Conservation (phyloP, 2,329 filamentous ascomycete genomes). For the Alternaria triticimaculans region DNA sequence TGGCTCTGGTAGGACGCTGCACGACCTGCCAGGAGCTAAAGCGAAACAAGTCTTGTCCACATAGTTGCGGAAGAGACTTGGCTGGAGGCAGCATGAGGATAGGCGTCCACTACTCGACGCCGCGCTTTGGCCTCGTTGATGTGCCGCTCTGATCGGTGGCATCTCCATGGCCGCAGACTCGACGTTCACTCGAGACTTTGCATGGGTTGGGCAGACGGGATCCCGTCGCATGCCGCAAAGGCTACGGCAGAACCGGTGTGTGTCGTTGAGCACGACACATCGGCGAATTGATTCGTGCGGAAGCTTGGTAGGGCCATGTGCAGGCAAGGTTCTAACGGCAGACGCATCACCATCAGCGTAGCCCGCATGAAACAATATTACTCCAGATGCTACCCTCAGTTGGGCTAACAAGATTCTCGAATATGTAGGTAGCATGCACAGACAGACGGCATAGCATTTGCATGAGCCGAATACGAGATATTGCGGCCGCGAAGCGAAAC, state of each 20-base stretch:
- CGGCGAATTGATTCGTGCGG: conserved; percentile 34
- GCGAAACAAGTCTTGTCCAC: conserved; percentile 13
- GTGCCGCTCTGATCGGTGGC: conserved; percentile 16
- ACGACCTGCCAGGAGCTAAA: conserved; percentile 20
- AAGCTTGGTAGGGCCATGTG: conserved; percentile 25
- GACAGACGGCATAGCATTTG: conserved; percentile 16
- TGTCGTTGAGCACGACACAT: conserved; percentile 31
- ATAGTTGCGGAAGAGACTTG: conserved; percentile 17
- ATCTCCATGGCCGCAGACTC: conserved; percentile 35
- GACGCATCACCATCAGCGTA: conserved; percentile 36
- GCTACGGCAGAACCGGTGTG: conserved; percentile 27
- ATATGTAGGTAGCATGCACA: conserved; percentile 23
- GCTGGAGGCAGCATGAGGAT: conserved; percentile 16
- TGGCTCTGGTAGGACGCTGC: conserved; percentile 14
- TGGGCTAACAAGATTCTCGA: conserved; percentile 10
- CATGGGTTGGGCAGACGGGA: conserved; percentile 30
- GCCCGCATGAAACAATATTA: conserved; percentile 38
- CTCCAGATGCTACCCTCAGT: conserved; percentile 23
- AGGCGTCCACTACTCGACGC: conserved; percentile 6
- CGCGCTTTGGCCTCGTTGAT: conserved; percentile 5
- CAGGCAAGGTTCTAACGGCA: conserved; percentile 38
- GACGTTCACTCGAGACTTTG: conserved; percentile 23
- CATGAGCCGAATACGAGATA: conserved; percentile 31
- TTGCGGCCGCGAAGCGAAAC: conserved; percentile 10
- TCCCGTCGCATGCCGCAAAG: conserved; percentile 26